Base-by-base conservation (phyloP, 148 eudicot genomes). In the Selenicereus undatus region DNA sequence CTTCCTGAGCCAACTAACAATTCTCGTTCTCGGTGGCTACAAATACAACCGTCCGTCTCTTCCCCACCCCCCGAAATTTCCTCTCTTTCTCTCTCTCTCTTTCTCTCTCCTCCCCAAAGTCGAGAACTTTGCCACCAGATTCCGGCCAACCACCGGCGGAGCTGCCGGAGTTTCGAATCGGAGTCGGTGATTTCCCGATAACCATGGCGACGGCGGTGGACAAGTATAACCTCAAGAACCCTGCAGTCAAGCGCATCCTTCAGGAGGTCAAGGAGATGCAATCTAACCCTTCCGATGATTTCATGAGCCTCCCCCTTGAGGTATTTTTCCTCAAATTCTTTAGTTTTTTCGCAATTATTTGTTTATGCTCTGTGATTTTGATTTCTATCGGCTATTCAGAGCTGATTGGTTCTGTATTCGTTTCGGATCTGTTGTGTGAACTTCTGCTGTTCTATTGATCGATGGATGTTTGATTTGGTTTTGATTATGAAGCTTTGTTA, bases 191-290 rank as follows among this genome's bases (percentile, higher is more conserved):
- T 62, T 3, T 22, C 48, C 32, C 2, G 3, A 3, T 1, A 56
- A 42, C 0, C 10, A 87, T 89, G 94, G 89, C 91, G 87, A 88
- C 43, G 43, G 43, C 91, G 84, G 93, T 75, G 77, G 93, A 92
- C 70, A 95, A 89, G 82, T 96, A 96, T 83, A 96, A 96, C 73
- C 87, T 89, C 80, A 93, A 96, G 86, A 96, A 96, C 68, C 94
- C 99, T 14, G 93, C 97, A 14, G 98, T 96, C 71, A 96, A 96
- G 88, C 90, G 99, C 84, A 96, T 96, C 77, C 88, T 96, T 51
- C 98, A 93, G 87, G 99, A 96, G 86, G 91, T 91, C 30, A 96
- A 93, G 82, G 99, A 96, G 89, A 93, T 96, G 99, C 99, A 93
- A 85, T 89, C 97, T 16, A 92, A 96, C 78, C 99, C 99, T 66